Base-by-base conservation (phyloP, 75 land plant species). In the Pinus tabuliformis region DNA sequence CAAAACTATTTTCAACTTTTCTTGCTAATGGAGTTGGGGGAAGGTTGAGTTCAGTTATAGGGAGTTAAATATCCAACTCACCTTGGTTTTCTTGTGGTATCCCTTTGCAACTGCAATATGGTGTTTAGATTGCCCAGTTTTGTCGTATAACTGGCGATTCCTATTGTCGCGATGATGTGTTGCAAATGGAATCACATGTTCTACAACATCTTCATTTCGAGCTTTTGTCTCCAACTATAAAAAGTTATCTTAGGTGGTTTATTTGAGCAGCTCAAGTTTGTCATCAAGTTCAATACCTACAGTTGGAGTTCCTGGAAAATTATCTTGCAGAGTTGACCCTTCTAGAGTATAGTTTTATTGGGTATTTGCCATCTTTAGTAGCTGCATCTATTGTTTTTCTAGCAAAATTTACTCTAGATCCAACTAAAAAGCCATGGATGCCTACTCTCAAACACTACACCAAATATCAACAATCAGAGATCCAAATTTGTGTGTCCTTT, bases 311-410 rank as follows among this genome's bases (percentile, higher is more conserved):
- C 61, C 6, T 59, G 20, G 20, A 93, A 4, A 89, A 92, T 70
- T 97, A 86, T 81, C 76, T 97, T 20, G 93, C 95, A 39, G 98
- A 97, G 68, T 82, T 97, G 66, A 92, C 98, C 9, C 84, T 94
- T 14, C 39, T 85, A 17, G 99, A 97, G 37, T 97, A 97, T 75
- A 68, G 26, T 26, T 26, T 26, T 26, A 26, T 26, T 26, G 65
- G 83, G 78, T 95, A 83, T 61, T 76, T 85, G n/a, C 99, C 98
- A 56, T 97, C 98, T 9, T 63, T 79, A 30, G 56, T 92, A 45
- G 99, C 95, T 58, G 98, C 95, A 18, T 92, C 99, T 39, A 95
- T 92, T 80, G 89, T 97, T 6, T 97, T 91, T 62, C 84, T 97
- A 52, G 95, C 99, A 16, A 90, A 91, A 82, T 84, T 93, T 85